A percentile compares a stretch with the other conserved stretches of the same genome.
Conservation (phyloP, 345 rosid species). For the Dovyalis caffra region DNA sequence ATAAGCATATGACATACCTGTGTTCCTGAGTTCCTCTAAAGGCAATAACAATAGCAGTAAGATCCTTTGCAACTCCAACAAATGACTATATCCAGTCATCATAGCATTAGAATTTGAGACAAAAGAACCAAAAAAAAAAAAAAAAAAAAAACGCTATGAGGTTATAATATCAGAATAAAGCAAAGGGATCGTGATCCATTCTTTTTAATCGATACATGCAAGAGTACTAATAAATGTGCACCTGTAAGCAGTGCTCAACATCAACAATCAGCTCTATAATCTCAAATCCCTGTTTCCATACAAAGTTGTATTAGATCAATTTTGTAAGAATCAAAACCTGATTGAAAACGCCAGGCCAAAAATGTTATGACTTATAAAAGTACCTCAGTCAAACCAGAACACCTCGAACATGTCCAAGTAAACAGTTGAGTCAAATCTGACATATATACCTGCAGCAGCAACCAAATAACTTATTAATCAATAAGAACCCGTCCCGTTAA, state of each 20-base stretch:
- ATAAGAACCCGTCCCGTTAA: not conserved
- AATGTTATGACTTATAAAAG: not conserved
- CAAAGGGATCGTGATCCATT: not conserved
- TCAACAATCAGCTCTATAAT: slow-evolving; percentile 80
- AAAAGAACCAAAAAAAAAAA: not conserved
- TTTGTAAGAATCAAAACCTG: not conserved
- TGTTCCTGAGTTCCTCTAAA: slow-evolving; percentile 75
- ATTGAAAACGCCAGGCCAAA: not conserved
- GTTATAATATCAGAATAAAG: not conserved
- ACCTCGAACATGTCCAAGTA: slow-evolving; percentile 86
- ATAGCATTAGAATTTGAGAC: slow-evolving; percentile 7
- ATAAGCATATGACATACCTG: slow-evolving; percentile 32
- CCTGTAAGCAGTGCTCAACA: slow-evolving; percentile 84
- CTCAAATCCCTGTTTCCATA: slow-evolving; percentile 69
- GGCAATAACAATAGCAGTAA: slow-evolving; percentile 61
- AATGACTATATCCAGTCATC: slow-evolving; percentile 46
- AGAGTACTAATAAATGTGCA: slow-evolving; percentile 11
- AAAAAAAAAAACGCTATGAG: not conserved
- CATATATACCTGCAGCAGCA: slow-evolving; percentile 61
- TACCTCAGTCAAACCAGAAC: slow-evolving; percentile 77
- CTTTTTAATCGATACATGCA: slow-evolving; percentile 1
- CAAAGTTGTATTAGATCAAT: slow-evolving; percentile 13
- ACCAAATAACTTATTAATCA: not conserved
- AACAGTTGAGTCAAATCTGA: slow-evolving; percentile 78
- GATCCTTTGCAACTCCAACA: slow-evolving; percentile 70